These are phyloP conservation scores for Biancaea sappan DNA, from an alignment of 306 rosid species.

Conservation along the genomic window DNA sequence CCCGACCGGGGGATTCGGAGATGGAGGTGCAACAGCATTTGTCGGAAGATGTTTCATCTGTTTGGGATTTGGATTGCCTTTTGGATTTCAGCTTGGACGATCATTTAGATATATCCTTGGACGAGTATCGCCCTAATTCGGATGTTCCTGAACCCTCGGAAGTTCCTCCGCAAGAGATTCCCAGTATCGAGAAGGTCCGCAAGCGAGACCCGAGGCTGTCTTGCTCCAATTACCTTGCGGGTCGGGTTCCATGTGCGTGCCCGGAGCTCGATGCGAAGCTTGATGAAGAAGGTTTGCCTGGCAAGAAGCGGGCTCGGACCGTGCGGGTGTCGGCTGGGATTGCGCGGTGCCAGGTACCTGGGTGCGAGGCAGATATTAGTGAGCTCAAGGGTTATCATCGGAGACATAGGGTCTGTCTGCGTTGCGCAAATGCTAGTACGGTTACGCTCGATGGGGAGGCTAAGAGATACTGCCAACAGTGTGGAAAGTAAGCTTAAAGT, in stretches of 20 bases:
- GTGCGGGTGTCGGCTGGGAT: constrained; percentile 46
- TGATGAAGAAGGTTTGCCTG: constrained; percentile 65
- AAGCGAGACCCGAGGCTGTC: constrained; percentile 89
- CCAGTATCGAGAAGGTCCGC: constrained; percentile 45
- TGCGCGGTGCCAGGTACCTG: constrained; percentile 83
- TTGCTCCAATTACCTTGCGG: constrained; percentile 87
- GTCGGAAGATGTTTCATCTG: constrained; percentile 36
- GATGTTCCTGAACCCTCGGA: not conserved
- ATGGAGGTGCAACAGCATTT: constrained; percentile 41
- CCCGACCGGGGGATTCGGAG: constrained; percentile 12
- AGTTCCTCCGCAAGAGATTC: not conserved
- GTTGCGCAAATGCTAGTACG: constrained; percentile 71
- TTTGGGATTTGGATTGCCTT: constrained; percentile 70
- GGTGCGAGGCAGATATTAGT: constrained; percentile 75
- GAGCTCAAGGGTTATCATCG: constrained; percentile 92
- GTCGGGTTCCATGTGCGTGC: constrained; percentile 90
- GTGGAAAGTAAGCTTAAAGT: constrained; percentile 75
- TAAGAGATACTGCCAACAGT: constrained; percentile 95
- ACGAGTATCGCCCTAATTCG: not conserved
- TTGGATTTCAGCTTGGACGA: constrained; percentile 54
- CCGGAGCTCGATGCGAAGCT: constrained; percentile 81
- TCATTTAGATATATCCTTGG: constrained; percentile 26
- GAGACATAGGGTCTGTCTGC: constrained; percentile 85
- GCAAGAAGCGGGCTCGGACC: constrained; percentile 65
- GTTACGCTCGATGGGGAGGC: constrained; percentile 65